A percentile compares a stretch with the other conserved stretches of the same genome.
Conservation (phyloP, 306 rosid species). For the Dryas octopetala region DNA sequence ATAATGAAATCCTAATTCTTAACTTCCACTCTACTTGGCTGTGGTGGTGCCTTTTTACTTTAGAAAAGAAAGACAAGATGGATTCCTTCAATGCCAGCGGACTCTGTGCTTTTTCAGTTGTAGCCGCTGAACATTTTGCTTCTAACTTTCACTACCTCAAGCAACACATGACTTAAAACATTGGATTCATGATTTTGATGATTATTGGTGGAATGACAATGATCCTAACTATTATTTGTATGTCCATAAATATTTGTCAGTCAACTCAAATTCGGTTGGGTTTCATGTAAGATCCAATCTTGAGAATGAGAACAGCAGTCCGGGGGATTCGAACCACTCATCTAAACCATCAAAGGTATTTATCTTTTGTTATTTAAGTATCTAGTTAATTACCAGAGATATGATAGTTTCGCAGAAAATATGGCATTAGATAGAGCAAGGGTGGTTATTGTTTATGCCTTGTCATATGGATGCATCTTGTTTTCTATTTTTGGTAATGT, state of each 20-base stretch:
- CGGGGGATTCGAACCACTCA: conserved; percentile 27
- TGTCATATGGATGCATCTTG: neutral
- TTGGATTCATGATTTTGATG: neutral
- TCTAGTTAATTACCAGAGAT: neutral
- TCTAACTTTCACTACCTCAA: neutral
- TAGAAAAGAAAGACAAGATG: neutral
- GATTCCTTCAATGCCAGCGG: neutral
- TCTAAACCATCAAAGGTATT: conserved; percentile 38
- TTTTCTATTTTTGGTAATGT: neutral
- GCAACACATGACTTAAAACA: neutral
- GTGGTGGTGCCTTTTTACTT: neutral
- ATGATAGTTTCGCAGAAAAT: neutral
- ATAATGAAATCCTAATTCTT: neutral
- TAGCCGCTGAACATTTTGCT: neutral
- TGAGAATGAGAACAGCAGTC: conserved; percentile 33
- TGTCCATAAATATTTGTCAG: conserved; percentile 22
- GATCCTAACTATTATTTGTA: conserved; percentile 4
- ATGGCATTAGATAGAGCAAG: neutral
- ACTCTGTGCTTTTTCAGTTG: neutral
- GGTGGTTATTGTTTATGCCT: neutral
- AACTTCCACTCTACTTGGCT: neutral
- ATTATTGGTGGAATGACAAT: neutral
- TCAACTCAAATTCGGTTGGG: conserved; percentile 32
- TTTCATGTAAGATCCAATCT: conserved; percentile 36
- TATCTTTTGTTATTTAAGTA: neutral